Evolutionary conservation across 371 early-diverging fungal species (phyloP).

Genomic region (Rhizomucor pusillus): DNA sequence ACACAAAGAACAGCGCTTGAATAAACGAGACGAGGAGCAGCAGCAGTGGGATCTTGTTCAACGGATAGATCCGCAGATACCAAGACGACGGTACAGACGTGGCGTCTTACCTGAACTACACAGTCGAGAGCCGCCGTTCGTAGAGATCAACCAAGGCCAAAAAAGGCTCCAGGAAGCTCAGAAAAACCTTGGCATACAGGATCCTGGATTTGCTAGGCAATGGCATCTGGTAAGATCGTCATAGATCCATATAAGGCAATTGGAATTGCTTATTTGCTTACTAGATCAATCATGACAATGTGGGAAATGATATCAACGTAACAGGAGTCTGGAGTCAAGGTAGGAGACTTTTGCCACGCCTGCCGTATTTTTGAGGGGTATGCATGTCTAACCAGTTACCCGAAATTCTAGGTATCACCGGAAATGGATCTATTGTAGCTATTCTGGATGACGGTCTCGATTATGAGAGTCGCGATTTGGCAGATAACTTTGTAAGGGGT

Average conservation of each 20-base stretch:
- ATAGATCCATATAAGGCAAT: constrained; percentile 1
- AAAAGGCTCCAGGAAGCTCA: constrained; percentile 18
- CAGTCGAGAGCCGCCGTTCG: constrained; percentile 9
- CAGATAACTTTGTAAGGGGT: constrained; percentile 81
- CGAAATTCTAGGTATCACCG: constrained; percentile 66
- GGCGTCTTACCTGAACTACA: constrained; percentile 10
- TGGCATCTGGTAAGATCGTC: constrained; percentile 75
- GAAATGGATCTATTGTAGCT: constrained; percentile 81
- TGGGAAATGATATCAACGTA: constrained; percentile 89
- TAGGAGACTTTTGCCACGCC: constrained; percentile 11
- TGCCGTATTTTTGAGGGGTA: neutral
- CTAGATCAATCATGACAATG: constrained; percentile 66
- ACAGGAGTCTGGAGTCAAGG: constrained; percentile 90
- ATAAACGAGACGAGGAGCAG: constrained; percentile 3
- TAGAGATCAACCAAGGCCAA: constrained; percentile 10
- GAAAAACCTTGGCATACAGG: constrained; percentile 42
- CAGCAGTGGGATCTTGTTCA: constrained; percentile 13
- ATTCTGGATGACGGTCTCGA: constrained; percentile 97
- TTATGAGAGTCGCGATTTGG: constrained; percentile 78
- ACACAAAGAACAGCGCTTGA: constrained; percentile 8
- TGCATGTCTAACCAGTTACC: neutral
- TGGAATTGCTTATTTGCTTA: neutral
- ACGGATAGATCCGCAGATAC: constrained; percentile 21
- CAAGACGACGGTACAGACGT: constrained; percentile 17
- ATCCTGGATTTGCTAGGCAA: constrained; percentile 74